phyloP scores from a whole-genome alignment of 2,329 filamentous ascomycete species.

The Chrysoporthe cubensis region DNA sequence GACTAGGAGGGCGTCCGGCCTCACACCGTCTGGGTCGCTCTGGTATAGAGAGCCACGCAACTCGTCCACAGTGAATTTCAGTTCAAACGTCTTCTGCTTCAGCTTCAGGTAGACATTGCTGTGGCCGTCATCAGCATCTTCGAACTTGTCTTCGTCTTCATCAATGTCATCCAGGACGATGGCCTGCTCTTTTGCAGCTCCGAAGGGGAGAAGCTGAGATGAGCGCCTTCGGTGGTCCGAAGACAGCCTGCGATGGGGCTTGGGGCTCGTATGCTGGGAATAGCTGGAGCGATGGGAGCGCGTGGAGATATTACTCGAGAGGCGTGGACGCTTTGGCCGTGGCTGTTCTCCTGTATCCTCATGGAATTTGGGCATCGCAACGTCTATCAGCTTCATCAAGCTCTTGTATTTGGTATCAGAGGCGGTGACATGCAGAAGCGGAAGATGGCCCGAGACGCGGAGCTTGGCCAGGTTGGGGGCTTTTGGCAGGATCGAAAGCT shows the following conservation, averaged over 20 bases:
- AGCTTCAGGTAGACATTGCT: conserved; percentile 65
- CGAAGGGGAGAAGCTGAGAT: conserved; percentile 71
- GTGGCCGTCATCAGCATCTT: conserved; percentile 66
- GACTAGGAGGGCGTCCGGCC: conserved; percentile 80
- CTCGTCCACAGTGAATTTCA: conserved; percentile 94
- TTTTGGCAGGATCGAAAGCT: conserved; percentile 95
- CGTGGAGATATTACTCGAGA: conserved; percentile 50
- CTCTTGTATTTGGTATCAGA: conserved; percentile 98
- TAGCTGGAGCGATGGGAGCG: conserved; percentile 25
- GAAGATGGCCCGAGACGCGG: conserved; percentile 87
- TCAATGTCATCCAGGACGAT: conserved; percentile 81
- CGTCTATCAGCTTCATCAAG: conserved; percentile 93
- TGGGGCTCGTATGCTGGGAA: conserved; percentile 38
- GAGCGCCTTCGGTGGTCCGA: conserved; percentile 61
- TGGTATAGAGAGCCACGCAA: conserved; percentile 91
- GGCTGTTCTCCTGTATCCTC: conserved; percentile 48
- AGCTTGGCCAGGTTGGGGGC: conserved; percentile 91
- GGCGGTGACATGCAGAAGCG: conserved; percentile 86
- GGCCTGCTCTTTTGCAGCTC: conserved; percentile 63
- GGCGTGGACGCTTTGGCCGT: conserved; percentile 48
- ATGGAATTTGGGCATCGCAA: conserved; percentile 82
- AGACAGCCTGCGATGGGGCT: conserved; percentile 37
- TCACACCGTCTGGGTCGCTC: conserved; percentile 77
- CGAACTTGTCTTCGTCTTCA: conserved; percentile 66
- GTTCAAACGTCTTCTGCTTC: conserved; percentile 90